Base-by-base conservation (phyloP, 371 early-diverging fungal genomes). In the Lichtheimia hyalospora region DNA sequence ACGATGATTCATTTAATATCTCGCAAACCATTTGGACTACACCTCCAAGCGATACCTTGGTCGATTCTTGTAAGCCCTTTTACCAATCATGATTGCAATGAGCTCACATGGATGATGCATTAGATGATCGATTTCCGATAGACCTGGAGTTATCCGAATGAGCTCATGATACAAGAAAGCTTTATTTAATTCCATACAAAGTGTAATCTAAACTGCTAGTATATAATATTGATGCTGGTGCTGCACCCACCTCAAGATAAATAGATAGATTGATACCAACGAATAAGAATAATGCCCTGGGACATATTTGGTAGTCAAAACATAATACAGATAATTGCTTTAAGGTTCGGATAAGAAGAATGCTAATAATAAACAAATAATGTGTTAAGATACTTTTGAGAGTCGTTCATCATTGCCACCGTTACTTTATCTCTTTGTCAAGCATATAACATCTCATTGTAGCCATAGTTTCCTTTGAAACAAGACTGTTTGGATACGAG, bases 21-120 rank as follows among this genome's bases (percentile, higher is more conserved):
- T 74, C 80, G 3, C 80, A 80, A 44, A 74, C 73, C 7, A 74
- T 80, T 23, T 74, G 80, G 77, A 70, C 75, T 8, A 72, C 69
- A 5, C 68, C 77, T 20, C 77, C 80, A 14, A 57, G 57, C 20
- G 62, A 68, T 46, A 28, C 18, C 8, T 61, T 57, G 1, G 61
- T 52, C 20, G 15, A 48, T 3, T 27, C 5, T 14, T 57, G 64
- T 61, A 63, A 61, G 58, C 42, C 4, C 21, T n/a, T 21, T n/a
- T 52, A n/a, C n/a, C 10, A 25, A 52, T 14, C 34, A 50, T 1
- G 25, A 18, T 44, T 14, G 34, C 2, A 34, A 3, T 12, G 7
- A n/a, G 3, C 14, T 27, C 18, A 23, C 52, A 49, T 16, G 24
- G 15, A 44, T 50, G 28, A 12, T 59, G 3, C 6, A 39, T 49